Evolutionary conservation across 352 stramenopile species (phyloP), one percentile per base, ranked within the genome.

Genomic region (Sclerospora graminicola): DNA sequence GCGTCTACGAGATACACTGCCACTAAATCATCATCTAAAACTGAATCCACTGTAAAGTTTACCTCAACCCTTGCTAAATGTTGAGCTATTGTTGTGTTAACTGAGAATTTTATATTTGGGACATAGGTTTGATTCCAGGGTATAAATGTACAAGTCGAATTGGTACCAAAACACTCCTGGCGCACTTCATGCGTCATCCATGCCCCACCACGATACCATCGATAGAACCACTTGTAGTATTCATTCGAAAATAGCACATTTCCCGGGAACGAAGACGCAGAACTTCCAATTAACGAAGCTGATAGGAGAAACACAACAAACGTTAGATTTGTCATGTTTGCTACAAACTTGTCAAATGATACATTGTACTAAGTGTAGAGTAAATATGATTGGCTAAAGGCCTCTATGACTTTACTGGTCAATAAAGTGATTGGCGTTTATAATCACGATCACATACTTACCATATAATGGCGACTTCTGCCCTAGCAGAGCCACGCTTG

Each of bases 191-290:
- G 46, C 41, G 35, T 13, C 35, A 52, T 45, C 52, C 52, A 56
- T 23, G 52, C 52, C 16, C 52, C 52, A 21, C 52, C 52, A 4
- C 34, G 46, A 41, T 60, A 36, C 52, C 46, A 60, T 14, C 52
- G 46, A 27, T 60, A 60, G 24, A 60, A 54, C 51, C 51, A 55
- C 15, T 15, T 23, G 19, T 55, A 60, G 20, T 60, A 60, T 1
- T 60, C 45, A 1, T 23, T 15, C 0, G 51, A 51, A 36, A 48
- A 55, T 9, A 55, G 40, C 15, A 26, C 3, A 3, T 55, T 41
- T 32, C 45, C 51, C 3, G 40, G 14, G 40, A 55, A 60, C 21
- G 33, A 26, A 26, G 32, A 43, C 11, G 45, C 40, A 31, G 23
- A 8, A 8, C 26, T 51, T 2, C 3, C 2, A 15, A 29, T 30